Base-by-base conservation (phyloP, 2,329 filamentous ascomycete genomes). In the Diaporthe sp. region DNA sequence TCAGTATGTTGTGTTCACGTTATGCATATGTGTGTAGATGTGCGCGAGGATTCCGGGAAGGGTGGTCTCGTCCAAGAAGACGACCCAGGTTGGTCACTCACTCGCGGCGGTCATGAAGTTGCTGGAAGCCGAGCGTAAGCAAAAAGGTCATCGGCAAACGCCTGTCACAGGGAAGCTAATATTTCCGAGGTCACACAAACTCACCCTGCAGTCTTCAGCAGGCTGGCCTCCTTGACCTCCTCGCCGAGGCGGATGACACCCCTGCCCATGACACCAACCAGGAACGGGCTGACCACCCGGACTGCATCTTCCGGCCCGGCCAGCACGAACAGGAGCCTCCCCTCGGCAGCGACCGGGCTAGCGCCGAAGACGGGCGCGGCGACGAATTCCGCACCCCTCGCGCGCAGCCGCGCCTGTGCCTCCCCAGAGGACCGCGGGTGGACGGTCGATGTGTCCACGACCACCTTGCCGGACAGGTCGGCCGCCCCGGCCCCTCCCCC, bases 361-460 rank as follows among this genome's bases (percentile, higher is more conserved):
- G 86, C 86, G 9, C 88, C 88, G 73, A 89, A 89, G 0, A 89
- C 87, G 0, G 88, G 88, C 0, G 83, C 81, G 0, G 86, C 83
- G 37, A 88, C 78, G 63, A 88, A 88, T 4, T 74, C 70, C 3
- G 81, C 84, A 0, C 80, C 81, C 15, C 73, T 76, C 6, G 74
- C 77, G 0, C 72, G 65, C 0, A 89, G 76, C 0, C 78, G 79
- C 0, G 72, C 63, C 1, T 82, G 74, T 0, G 82, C 79, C 8
- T 75, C 74, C 1, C 78, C 75, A 0, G 86, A 84, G 0, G 86
- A 86, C 9, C 82, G 79, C 0, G 87, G 87, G 70, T 88, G 86
- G 1, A 89, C 84, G 0, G 88, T 89, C 0, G 87, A 88, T 0
- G 86, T 88, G 73, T 89, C 88, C 25, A 86, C 81, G 12, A 88